Percentiles rank a stretch among this genome's conserved stretches.
These are phyloP conservation scores for Backusella psychrophila DNA, from an alignment of 192 early-diverging fungal species.

Conservation along the genomic window DNA sequence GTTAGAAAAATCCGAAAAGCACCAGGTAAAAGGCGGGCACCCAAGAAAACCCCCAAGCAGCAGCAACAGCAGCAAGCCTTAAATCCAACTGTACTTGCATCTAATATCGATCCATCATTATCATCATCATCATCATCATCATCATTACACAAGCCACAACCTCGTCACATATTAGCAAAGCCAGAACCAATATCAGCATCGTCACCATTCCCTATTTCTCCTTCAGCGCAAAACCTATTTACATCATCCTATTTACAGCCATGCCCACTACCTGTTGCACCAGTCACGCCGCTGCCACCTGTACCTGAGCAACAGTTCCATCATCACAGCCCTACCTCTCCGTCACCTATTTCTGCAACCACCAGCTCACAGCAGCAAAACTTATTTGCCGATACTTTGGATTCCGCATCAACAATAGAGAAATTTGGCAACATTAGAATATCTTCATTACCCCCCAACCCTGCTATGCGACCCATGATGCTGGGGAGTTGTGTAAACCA, in stretches of 20 bases:
- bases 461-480: not conserved
- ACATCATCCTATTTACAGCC: not conserved
- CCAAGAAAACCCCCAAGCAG: not conserved
- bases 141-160: not conserved
- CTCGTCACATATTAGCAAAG: not conserved
- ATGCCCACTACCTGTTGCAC: not conserved
- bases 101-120: not conserved
- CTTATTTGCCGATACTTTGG: not conserved
- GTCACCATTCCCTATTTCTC: not conserved
- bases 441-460: not conserved
- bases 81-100: not conserved
- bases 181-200: not conserved
- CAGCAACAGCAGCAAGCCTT: not conserved
- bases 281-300: not conserved
- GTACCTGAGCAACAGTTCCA: not conserved
- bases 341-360: not conserved
- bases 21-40: not conserved
- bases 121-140: no score
- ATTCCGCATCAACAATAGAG: not conserved
- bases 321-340: not conserved
- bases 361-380: not conserved
- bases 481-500: not conserved
- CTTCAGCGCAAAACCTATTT: not conserved
- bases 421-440: not conserved
- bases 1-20: slow-evolving; percentile 16